phyloP scores from a whole-genome alignment of 305 asterid genomes.

The Nicotiana rustica region DNA sequence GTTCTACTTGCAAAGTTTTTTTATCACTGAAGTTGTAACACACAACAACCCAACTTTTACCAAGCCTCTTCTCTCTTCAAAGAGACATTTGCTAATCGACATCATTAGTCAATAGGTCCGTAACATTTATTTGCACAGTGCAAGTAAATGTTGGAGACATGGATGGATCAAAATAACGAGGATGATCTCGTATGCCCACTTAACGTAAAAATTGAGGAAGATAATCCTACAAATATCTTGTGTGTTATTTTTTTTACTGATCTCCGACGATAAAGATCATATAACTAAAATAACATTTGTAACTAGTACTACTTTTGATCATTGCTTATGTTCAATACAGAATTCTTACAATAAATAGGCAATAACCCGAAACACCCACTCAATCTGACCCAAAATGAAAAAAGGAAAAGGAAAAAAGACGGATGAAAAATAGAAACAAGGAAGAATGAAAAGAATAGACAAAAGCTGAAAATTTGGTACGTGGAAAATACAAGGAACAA shows the following conservation, averaged over 20 bases:
- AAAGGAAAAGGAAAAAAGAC: not conserved
- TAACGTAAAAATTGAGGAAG: no score
- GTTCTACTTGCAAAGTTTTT: not conserved
- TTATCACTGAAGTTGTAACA: not conserved
- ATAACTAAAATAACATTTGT: no score
- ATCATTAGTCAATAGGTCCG: not conserved
- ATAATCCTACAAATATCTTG: no score
- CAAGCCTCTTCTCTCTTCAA: not conserved
- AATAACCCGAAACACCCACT: constrained; percentile 4
- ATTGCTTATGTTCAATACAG: constrained; percentile 7
- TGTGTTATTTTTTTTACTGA: no score
- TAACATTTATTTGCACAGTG: not conserved
- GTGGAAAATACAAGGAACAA: constrained; percentile 21
- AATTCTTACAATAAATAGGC: constrained; percentile 24
- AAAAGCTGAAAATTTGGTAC: constrained; percentile 26
- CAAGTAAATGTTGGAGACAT: not conserved
- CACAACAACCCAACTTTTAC: not conserved
- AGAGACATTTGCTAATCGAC: not conserved
- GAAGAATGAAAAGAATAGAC: constrained; percentile 34
- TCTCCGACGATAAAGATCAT: no score
- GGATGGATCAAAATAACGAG: no score
- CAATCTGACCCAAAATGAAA: constrained; percentile 28
- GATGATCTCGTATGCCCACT: no score
- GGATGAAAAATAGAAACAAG: constrained; percentile 16
- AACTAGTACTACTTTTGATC: not conserved